Conservation (phyloP, 345 rosid species). For the Ceriops decandra region DNA sequence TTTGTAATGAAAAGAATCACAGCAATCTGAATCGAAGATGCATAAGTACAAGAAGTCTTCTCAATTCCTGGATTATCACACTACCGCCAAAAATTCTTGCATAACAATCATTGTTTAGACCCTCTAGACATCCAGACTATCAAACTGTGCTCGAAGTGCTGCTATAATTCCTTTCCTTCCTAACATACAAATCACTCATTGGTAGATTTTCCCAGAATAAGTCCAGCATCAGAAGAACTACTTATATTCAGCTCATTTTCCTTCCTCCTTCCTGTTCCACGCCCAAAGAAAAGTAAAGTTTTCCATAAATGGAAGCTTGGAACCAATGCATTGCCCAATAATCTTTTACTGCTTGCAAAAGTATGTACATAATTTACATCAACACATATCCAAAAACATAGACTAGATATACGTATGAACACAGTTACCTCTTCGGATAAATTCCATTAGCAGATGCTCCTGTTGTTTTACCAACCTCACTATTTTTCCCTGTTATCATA, state of each 20-base stretch:
- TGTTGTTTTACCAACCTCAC: conserved; percentile 61
- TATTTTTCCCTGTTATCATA: conserved; percentile 81
- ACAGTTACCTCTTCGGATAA: conserved; percentile 75
- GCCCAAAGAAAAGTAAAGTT: background rate
- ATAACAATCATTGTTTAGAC: too few relatives aligned
- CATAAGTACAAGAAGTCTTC: background rate
- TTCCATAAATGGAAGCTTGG: background rate
- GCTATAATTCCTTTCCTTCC: too few relatives aligned
- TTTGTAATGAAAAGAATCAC: background rate
- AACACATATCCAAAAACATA: background rate
- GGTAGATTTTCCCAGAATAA: too few relatives aligned
- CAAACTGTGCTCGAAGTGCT: too few relatives aligned
- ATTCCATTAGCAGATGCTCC: conserved; percentile 78
- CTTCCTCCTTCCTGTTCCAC: background rate
- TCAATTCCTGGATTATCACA: too few relatives aligned
- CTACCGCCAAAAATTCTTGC: too few relatives aligned
- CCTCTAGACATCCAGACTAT: too few relatives aligned
- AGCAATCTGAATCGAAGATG: too few relatives aligned
- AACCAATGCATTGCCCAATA: background rate
- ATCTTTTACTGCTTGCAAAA: background rate
- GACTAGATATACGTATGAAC: background rate
- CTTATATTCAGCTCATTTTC: background rate
- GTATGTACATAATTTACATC: background rate
- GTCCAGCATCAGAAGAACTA: too few relatives aligned
- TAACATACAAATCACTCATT: too few relatives aligned